A percentile compares a stretch with the other conserved stretches of the same genome.
Conservation (phyloP, 2,329 filamentous ascomycete species). For the Pseudogymnoascus sp. region DNA sequence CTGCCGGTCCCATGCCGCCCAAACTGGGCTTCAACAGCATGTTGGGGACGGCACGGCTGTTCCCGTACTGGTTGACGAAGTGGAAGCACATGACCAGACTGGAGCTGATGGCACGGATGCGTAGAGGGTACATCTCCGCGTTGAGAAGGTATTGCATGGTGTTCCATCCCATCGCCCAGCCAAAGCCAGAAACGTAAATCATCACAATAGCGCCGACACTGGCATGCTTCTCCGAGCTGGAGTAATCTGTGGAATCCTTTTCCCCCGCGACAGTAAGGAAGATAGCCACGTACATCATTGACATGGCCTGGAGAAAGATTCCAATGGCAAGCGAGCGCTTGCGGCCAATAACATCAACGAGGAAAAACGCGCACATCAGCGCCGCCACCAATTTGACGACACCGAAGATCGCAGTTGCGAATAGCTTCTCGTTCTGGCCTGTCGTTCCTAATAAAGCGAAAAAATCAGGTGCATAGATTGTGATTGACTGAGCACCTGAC, state of each 20-base stretch:
- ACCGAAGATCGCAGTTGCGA: slow-evolving; percentile 70
- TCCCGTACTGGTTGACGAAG: slow-evolving; percentile 73
- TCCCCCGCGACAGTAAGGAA: slow-evolving; percentile 59
- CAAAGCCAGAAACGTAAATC: slow-evolving; percentile 63
- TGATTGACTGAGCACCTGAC: slow-evolving; percentile 67
- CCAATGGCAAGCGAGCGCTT: slow-evolving; percentile 58
- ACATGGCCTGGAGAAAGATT: slow-evolving; percentile 51
- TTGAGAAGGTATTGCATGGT: slow-evolving; percentile 73
- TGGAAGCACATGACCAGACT: slow-evolving; percentile 71
- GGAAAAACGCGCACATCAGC: slow-evolving; percentile 65
- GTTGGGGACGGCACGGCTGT: slow-evolving; percentile 64
- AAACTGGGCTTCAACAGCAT: slow-evolving; percentile 52
- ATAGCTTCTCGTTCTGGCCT: slow-evolving; percentile 60
- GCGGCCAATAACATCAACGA: slow-evolving; percentile 72
- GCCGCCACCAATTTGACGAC: slow-evolving; percentile 64
- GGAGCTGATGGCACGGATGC: slow-evolving; percentile 63
- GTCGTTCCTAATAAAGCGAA: slow-evolving; percentile 65
- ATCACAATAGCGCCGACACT: slow-evolving; percentile 64
- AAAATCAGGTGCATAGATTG: slow-evolving; percentile 67
- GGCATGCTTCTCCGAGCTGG: slow-evolving; percentile 41
- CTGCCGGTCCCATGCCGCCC: slow-evolving; percentile 46
- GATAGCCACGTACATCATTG: slow-evolving; percentile 56
- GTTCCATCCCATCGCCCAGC: slow-evolving; percentile 69
- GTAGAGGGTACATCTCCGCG: slow-evolving; percentile 68
- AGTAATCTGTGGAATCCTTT: slow-evolving; percentile 41